Base-by-base conservation (phyloP, 495 filamentous ascomycete species). In the Tuber umbilicatum region DNA sequence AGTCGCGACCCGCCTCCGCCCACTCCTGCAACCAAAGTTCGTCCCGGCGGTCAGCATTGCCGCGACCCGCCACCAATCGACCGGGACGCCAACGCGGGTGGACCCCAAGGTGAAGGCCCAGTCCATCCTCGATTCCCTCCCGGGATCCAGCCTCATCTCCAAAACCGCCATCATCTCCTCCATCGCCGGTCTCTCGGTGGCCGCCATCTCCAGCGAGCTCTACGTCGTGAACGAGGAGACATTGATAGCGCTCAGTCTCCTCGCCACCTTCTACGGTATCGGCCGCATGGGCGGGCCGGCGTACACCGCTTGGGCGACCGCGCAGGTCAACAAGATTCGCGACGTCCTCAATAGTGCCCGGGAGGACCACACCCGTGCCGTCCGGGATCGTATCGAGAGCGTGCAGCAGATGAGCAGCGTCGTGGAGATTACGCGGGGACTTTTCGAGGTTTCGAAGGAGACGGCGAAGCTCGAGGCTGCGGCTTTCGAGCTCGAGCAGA, bases 391-490 rank as follows among this genome's bases (percentile, higher is more conserved):
- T 84, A 97, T 98, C 83, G 90, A 92, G 83, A 94, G 89, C 85
- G 96, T 99, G 78, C 86, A 93, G 87, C 91, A 97, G 87, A 90
- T 99, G 87, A 89, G 89, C 74, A 89, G 91, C 79, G 96, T 99
- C 81, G 91, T 98, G 81, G 94, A 98, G 77, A 88, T 97, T 82
- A 99, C 96, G 84, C 97, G 97, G 90, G 86, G 90, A 78, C 90
- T 99, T 68, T 99, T 99, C 83, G 93, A 93, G 82, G 96, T 98
- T 79, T 99, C 96, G 78, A 98, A 97, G 93, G 95, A 99, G 89
- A 98, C 95, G 81, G 96, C 95, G 82, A 85, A 91, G 85, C 91
- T 98, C 78, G 95, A 99, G 88, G 91, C 95, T 80, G 85, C 97
- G 89, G 93, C 93, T 70, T 99, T 91, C 84, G 94, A 98, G 88